These are phyloP conservation scores for Acanthamoeba castellanii DNA, from an alignment of 208 protist species.

Conservation along the genomic window DNA sequence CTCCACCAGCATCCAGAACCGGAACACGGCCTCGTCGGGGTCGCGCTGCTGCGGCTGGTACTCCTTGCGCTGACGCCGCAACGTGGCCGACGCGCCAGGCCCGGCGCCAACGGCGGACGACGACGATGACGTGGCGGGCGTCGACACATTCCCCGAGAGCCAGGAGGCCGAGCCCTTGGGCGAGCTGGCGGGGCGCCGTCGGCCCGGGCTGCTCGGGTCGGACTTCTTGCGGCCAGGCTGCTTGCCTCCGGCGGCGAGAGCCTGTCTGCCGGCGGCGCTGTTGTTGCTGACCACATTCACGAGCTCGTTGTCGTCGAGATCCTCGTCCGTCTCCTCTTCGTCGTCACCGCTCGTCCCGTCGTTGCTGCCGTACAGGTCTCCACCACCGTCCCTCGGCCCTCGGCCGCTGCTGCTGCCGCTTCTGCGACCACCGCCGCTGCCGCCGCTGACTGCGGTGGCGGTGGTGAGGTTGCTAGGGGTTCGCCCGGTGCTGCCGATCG, in stretches of 20 bases:
- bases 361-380: too few relatives aligned
- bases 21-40: not conserved
- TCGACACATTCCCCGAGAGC: not conserved
- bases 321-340: not conserved
- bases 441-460: too few relatives aligned
- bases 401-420: too few relatives aligned
- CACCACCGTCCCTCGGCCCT: too few relatives aligned
- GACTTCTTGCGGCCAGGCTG: not conserved
- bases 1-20: conserved; percentile 45
- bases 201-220: not conserved
- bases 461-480: too few relatives aligned
- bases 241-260: not conserved
- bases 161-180: not conserved
- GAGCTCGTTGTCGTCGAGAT: not conserved
- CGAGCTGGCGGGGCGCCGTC: not conserved
- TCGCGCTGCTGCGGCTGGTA: not conserved
- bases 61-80: conserved; percentile 8
- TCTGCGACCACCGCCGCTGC: too few relatives aligned
- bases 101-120: not conserved
- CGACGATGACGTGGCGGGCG: not conserved
- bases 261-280: too few relatives aligned
- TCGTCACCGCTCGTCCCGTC: not conserved
- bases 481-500: too few relatives aligned
- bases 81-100: not conserved
- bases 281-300: not conserved